Conservation (phyloP, 129 eudicot species). For the Flaveria trinervia region DNA sequence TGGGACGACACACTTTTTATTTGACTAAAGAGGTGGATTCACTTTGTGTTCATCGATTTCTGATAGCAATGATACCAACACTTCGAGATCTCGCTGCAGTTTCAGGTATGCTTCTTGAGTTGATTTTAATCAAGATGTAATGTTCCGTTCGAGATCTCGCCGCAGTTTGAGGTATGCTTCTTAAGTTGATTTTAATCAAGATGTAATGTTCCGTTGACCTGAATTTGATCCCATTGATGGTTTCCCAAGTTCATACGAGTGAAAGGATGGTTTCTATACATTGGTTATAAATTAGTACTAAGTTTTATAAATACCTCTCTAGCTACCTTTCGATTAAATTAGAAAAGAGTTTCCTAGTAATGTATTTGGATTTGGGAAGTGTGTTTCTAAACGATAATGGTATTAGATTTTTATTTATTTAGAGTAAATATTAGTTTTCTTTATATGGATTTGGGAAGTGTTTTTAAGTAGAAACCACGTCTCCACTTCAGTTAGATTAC, state of each 20-base stretch:
- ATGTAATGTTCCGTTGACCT: slow-evolving; percentile 2
- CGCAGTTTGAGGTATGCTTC: slow-evolving; percentile 36
- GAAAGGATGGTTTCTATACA: background rate
- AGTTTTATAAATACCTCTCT: background rate
- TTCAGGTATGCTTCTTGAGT: slow-evolving; percentile 45
- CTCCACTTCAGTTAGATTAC: slow-evolving; percentile 6
- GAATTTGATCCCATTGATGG: slow-evolving; percentile 6
- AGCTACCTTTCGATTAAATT: background rate
- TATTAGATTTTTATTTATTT: background rate
- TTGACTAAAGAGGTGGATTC: slow-evolving; percentile 44
- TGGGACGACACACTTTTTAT: slow-evolving; percentile 36
- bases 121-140: background rate
- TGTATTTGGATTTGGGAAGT: background rate
- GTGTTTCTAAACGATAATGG: background rate
- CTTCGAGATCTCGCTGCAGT: slow-evolving; percentile 50
- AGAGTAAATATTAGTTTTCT: background rate
- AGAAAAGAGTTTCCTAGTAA: slow-evolving; percentile 15
- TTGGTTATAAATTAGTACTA: background rate
- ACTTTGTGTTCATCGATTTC: slow-evolving; percentile 58
- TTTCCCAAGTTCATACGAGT: background rate
- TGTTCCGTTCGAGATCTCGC: background rate
- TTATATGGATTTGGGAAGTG: background rate
- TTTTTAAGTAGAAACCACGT: background rate
- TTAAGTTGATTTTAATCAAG: background rate
- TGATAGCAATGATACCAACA: slow-evolving; percentile 57